Evolutionary conservation across 2,329 filamentous ascomycete genomes (phyloP), one percentile per base, ranked within the genome.

Genomic region (Rhynchosporium agropyri): DNA sequence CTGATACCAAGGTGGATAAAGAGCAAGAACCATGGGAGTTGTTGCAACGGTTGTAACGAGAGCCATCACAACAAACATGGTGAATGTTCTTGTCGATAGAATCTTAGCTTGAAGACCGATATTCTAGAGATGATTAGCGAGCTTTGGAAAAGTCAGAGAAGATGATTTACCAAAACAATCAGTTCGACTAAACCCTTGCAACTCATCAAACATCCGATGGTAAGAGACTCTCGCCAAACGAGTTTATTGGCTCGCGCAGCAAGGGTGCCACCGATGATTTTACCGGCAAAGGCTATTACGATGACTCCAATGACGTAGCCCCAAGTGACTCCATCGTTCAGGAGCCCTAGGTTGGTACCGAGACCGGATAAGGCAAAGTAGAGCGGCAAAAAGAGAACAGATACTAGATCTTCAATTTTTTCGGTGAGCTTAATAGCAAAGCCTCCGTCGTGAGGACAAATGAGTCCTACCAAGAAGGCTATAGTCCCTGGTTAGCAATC

Each of bases 181-280:
- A 98, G 79, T 75, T 97, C 93, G 0, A 97, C 93, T 9, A 98
- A 81, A 71, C 94, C 94, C 76, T 98, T 98, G 77, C 94, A 98
- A 77, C 91, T 96, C 94, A 98, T 98, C 71, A 97, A 78, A 15
- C 89, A 86, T 13, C 94, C 94, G 68, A 98, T 95, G 1, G 91
- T 86, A 38, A 96, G 84, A 62, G 90, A 93, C 75, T 98, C 94
- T 63, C 93, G 85, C 94, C 94, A 98, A 1, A 96, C 83, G 57
- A 97, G 80, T 31, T 89, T 92, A 70, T 86, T 91, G 3, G 86
- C 73, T 42, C 86, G 84, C 0, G 94, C 92, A 7, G 93, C 92
- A 1, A 96, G 63, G 0, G 91, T 88, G 20, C 91, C 92, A 48
- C 93, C 94, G 12, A 88, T 79, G 58, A 98, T 89, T 76, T 98